Evolutionary conservation across 768 basidiomycete species (phyloP).

Genomic region (Panaeolus cyanescens): DNA sequence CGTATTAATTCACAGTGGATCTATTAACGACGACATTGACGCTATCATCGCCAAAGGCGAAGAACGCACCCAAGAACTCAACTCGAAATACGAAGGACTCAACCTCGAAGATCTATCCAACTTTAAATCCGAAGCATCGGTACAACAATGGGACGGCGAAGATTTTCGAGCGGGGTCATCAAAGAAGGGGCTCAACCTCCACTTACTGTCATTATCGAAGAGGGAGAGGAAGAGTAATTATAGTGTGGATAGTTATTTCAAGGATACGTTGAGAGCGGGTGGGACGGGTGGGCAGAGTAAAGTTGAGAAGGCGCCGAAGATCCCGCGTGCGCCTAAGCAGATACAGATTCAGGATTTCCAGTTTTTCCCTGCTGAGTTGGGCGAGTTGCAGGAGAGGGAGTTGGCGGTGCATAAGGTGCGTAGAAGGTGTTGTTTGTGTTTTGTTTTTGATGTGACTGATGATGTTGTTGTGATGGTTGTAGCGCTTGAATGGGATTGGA

Average conservation of each 20-base stretch:
- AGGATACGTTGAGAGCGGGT: constrained; percentile 82
- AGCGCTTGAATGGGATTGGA: constrained; percentile 65
- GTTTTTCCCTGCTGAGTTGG: constrained; percentile 85
- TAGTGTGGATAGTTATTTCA: constrained; percentile 94
- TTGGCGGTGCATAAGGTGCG: constrained; percentile 75
- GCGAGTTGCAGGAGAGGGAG: constrained; percentile 86
- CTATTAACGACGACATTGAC: constrained; percentile 91
- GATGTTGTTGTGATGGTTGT: constrained; percentile 25
- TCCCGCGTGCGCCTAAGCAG: constrained; percentile 88
- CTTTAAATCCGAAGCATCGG: constrained; percentile 92
- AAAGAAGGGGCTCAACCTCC: constrained; percentile 72
- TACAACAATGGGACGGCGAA: constrained; percentile 96
- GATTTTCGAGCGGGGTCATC: constrained; percentile 81
- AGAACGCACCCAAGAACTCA: constrained; percentile 85
- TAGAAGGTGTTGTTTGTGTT: not conserved
- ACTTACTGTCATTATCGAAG: constrained; percentile 86
- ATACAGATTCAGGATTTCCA: constrained; percentile 91
- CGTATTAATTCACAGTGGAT: constrained; percentile 45
- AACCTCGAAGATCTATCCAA: constrained; percentile 95
- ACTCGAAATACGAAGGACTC: constrained; percentile 88
- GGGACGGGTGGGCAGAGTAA: constrained; percentile 51
- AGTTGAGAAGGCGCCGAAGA: constrained; percentile 76
- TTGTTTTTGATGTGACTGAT: not conserved
- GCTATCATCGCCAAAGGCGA: constrained; percentile 91
- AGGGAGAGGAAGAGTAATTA: constrained; percentile 94